Conservation (phyloP, 805 yeast species). For the Clavispora vitiphila region DNA sequence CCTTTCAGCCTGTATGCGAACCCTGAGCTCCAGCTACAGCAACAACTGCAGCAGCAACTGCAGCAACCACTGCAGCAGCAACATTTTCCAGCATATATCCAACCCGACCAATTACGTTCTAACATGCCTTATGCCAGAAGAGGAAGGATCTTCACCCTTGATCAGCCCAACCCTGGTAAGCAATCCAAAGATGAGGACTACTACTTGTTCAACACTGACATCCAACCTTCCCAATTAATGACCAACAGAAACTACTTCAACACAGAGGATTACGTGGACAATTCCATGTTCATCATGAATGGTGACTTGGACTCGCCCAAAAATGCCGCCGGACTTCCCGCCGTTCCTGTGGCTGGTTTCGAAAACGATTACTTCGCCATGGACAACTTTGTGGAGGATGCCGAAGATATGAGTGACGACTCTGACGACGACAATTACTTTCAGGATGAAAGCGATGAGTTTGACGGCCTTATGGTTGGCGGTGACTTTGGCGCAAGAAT, state of each 20-base stretch:
- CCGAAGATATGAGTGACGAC: constrained; percentile 37
- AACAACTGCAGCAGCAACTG: constrained; percentile 4
- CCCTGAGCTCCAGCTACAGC: constrained; percentile 26
- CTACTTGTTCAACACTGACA: constrained; percentile 36
- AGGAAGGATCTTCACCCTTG: constrained; percentile 31
- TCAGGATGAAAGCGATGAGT: constrained; percentile 27
- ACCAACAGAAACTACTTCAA: constrained; percentile 19
- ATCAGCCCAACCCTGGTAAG: constrained; percentile 15
- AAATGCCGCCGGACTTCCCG: constrained; percentile 7
- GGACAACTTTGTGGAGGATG: constrained; percentile 37
- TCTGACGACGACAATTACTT: constrained; percentile 36
- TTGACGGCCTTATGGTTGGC: constrained; percentile 17
- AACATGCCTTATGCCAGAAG: constrained; percentile 14
- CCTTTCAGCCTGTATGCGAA: constrained; percentile 40
- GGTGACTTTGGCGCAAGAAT: background rate
- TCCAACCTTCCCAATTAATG: constrained; percentile 36
- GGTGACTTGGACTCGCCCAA: constrained; percentile 7
- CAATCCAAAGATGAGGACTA: constrained; percentile 31
- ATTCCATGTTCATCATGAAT: constrained; percentile 23
- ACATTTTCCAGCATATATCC: constrained; percentile 5
- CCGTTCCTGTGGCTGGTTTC: constrained; percentile 24
- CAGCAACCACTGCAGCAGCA: constrained; percentile 5
- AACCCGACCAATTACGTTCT: constrained; percentile 10
- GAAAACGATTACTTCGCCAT: constrained; percentile 31
- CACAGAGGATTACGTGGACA: constrained; percentile 22